These are phyloP conservation scores for Annulohypoxylon moriforme DNA, from an alignment of 495 filamentous ascomycete species.

Conservation along the genomic window DNA sequence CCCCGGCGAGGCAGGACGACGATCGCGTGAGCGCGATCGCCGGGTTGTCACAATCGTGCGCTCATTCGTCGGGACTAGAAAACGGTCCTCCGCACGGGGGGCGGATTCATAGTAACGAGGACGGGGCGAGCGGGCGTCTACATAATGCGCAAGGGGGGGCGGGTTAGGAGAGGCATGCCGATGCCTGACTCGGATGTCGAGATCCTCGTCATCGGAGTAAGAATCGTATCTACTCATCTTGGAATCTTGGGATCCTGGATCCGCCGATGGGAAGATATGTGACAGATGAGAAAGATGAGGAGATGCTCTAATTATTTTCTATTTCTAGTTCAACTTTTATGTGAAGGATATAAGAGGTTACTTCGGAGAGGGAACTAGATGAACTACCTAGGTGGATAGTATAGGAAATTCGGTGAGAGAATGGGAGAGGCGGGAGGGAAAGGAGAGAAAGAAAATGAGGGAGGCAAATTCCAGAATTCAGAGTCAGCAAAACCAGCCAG, in stretches of 20 bases:
- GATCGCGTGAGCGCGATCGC: conserved; percentile 57
- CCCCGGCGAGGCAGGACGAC: conserved; percentile 49
- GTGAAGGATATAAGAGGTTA: not conserved
- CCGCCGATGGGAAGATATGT: not conserved
- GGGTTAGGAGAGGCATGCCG: conserved; percentile 51
- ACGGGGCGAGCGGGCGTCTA: conserved; percentile 51
- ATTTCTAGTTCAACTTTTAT: not conserved
- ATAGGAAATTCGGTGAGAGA: not conserved
- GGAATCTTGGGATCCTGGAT: conserved; percentile 20
- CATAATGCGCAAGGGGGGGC: conserved; percentile 52
- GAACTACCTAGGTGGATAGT: not conserved
- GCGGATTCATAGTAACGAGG: conserved; percentile 50
- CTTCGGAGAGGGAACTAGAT: not conserved
- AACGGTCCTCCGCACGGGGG: conserved; percentile 44
- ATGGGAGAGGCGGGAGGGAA: not conserved
- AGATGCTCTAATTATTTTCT: not conserved
- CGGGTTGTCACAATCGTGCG: conserved; percentile 53
- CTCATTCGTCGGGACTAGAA: conserved; percentile 47
- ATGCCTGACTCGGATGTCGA: conserved; percentile 59
- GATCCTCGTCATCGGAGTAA: conserved; percentile 53
- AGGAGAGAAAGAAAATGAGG: conserved; percentile 4
- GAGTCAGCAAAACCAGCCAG: not conserved
- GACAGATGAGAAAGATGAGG: not conserved
- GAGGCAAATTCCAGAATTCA: not conserved
- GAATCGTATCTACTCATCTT: conserved; percentile 66